A percentile compares a stretch with the other conserved stretches of the same genome.
Evolutionary conservation across 768 basidiomycete species (phyloP).

Genomic region (Roridomyces roridus): DNA sequence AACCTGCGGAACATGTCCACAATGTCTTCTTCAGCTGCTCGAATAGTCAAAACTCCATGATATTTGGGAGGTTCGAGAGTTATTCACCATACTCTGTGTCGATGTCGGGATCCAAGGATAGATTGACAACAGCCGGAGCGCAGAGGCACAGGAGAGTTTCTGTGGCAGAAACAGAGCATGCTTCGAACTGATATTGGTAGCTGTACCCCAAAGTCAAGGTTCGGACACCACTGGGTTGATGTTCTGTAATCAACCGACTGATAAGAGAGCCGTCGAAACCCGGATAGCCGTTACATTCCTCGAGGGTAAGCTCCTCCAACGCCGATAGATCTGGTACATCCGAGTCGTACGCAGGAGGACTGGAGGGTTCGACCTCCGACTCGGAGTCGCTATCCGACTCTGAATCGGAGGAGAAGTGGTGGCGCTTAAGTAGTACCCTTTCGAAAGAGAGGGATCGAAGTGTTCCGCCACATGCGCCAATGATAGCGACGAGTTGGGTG

Average conservation of each 20-base stretch:
- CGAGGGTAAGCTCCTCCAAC: background rate
- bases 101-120: no score
- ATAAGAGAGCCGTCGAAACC: no score
- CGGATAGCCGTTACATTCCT: no score
- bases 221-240: background rate
- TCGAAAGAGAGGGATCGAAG: background rate
- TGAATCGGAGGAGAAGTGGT: no score
- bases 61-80: no score
- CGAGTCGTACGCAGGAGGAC: no score
- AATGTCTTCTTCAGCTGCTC: background rate
- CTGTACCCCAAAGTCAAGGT: background rate
- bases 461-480: background rate
- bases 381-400: background rate
- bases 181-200: background rate
- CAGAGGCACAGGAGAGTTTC: background rate
- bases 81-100: no score
- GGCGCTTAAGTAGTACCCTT: no score
- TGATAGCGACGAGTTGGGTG: no score
- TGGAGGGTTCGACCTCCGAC: background rate
- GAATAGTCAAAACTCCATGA: background rate
- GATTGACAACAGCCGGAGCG: background rate
- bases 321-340: background rate
- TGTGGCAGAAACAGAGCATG: background rate
- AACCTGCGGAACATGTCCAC: background rate
- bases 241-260: background rate